Evolutionary conservation across 1,284 basidiomycete genomes (phyloP).

Genomic region (Sutorius eximius): DNA sequence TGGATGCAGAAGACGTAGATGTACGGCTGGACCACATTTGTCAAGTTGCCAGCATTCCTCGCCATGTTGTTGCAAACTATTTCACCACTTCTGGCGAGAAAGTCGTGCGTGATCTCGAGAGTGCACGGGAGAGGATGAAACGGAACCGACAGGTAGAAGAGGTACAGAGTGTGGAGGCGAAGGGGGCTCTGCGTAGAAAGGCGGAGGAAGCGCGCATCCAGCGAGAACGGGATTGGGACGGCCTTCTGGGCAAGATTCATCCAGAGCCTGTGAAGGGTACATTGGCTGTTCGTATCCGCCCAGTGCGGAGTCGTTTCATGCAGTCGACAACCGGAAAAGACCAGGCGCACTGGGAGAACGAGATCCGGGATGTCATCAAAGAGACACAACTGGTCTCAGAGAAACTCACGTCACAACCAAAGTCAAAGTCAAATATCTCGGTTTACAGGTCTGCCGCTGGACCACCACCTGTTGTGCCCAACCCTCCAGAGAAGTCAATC

Average conservation of each 20-base stretch:
- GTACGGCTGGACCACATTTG: conserved; percentile 47
- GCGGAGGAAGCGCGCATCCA: conserved; percentile 54
- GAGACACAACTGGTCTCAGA: conserved; percentile 52
- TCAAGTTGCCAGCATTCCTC: conserved; percentile 58
- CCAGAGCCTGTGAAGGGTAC: conserved; percentile 50
- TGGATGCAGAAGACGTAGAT: conserved; percentile 48
- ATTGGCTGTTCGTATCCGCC: conserved; percentile 50
- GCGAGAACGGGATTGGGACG: conserved; percentile 65
- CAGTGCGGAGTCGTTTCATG: conserved; percentile 55
- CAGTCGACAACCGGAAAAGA: conserved; percentile 53
- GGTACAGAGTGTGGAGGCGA: conserved; percentile 44
- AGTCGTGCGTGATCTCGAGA: conserved; percentile 45
- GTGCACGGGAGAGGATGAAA: conserved; percentile 36
- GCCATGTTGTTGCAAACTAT: conserved; percentile 46
- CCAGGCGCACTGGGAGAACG: conserved; percentile 58
- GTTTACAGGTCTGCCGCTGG: conserved; percentile 20
- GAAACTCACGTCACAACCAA: conserved; percentile 37
- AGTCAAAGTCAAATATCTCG: conserved; percentile 22
- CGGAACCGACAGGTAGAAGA: conserved; percentile 32
- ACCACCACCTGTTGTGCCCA: conserved; percentile 40
- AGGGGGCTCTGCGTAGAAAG: conserved; percentile 53
- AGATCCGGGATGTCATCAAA: conserved; percentile 54
- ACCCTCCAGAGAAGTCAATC: conserved; percentile 53
- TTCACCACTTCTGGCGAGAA: conserved; percentile 43
- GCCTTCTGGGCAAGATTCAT: conserved; percentile 53